These are phyloP conservation scores for Trametes villosa DNA, from an alignment of 768 basidiomycete species.

Conservation along the genomic window DNA sequence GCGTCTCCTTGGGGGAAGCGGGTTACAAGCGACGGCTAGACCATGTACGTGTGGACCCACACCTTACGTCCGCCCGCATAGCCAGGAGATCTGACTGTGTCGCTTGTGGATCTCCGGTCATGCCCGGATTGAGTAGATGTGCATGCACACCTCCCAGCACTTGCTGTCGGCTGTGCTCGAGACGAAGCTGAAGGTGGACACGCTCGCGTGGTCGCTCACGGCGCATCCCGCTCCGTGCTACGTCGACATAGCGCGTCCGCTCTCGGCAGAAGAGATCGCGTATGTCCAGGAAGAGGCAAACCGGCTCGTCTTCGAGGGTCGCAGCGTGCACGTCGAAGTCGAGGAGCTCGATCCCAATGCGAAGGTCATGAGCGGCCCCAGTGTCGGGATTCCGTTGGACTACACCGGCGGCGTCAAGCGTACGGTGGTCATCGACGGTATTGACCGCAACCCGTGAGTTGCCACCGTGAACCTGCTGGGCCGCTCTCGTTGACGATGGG, in stretches of 20 bases:
- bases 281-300: slow-evolving; percentile 68
- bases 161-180: slow-evolving; percentile 83
- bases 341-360: slow-evolving; percentile 56
- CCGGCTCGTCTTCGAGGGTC: slow-evolving; percentile 68
- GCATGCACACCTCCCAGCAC: slow-evolving; percentile 86
- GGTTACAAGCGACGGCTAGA: slow-evolving; percentile 73
- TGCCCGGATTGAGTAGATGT: slow-evolving; percentile 53
- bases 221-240: slow-evolving; percentile 71
- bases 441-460: slow-evolving; percentile 79
- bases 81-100: slow-evolving; percentile 5
- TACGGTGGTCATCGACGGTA: slow-evolving; percentile 80
- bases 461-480: slow-evolving; percentile 8
- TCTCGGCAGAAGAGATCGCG: slow-evolving; percentile 64
- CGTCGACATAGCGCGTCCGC: slow-evolving; percentile 73
- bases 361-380: slow-evolving; percentile 50
- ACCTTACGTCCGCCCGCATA: neutral
- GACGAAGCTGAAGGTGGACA: slow-evolving; percentile 61
- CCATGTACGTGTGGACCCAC: slow-evolving; percentile 53
- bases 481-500: neutral
- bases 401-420: slow-evolving; percentile 79
- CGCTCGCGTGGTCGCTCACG: slow-evolving; percentile 83
- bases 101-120: neutral
- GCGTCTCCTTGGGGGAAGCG: slow-evolving; percentile 56
- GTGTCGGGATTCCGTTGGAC: slow-evolving; percentile 65
- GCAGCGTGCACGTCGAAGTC: slow-evolving; percentile 73